phyloP scores from a whole-genome alignment of 306 rosid species.

The Malus fusca region DNA sequence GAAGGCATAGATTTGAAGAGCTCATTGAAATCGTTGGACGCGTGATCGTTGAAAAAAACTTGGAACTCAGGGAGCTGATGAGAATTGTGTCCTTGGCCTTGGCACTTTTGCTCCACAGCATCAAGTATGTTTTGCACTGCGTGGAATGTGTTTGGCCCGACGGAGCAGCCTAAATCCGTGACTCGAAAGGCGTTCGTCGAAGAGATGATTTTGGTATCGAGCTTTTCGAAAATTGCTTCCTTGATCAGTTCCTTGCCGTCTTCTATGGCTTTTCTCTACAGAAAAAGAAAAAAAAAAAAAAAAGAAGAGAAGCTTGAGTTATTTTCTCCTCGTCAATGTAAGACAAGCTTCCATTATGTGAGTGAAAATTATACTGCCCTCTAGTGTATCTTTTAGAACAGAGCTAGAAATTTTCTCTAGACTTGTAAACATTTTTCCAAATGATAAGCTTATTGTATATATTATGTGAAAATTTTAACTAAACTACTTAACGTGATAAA shows the following conservation, averaged over 20 bases:
- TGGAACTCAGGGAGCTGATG: slow-evolving; percentile 11
- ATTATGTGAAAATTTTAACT: too few species aligned
- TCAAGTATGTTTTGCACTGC: slow-evolving; percentile 27
- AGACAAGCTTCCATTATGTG: too few species aligned
- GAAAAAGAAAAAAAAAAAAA: neutral
- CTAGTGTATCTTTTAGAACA: too few species aligned
- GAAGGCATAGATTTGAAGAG: slow-evolving; percentile 17
- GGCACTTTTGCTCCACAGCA: slow-evolving; percentile 14
- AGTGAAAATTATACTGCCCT: too few species aligned
- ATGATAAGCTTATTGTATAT: too few species aligned
- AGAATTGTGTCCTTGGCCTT: neutral
- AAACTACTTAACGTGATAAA: too few species aligned
- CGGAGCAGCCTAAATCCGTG: slow-evolving; percentile 37
- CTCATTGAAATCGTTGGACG: slow-evolving; percentile 20
- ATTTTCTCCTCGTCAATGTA: neutral
- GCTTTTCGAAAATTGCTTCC: slow-evolving; percentile 15
- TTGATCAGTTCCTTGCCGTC: slow-evolving; percentile 8
- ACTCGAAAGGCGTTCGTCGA: slow-evolving; percentile 13
- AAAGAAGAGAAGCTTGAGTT: neutral
- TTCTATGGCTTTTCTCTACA: slow-evolving; percentile 7
- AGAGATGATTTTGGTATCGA: neutral
- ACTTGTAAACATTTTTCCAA: too few species aligned
- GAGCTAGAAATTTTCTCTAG: too few species aligned
- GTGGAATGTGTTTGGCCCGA: slow-evolving; percentile 34
- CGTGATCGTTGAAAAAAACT: slow-evolving; percentile 14